A percentile compares a stretch with the other conserved stretches of the same genome.
Conservation (phyloP, 2,329 filamentous ascomycete genomes). For the Ophiocordyceps camponoti-rufipedis region DNA sequence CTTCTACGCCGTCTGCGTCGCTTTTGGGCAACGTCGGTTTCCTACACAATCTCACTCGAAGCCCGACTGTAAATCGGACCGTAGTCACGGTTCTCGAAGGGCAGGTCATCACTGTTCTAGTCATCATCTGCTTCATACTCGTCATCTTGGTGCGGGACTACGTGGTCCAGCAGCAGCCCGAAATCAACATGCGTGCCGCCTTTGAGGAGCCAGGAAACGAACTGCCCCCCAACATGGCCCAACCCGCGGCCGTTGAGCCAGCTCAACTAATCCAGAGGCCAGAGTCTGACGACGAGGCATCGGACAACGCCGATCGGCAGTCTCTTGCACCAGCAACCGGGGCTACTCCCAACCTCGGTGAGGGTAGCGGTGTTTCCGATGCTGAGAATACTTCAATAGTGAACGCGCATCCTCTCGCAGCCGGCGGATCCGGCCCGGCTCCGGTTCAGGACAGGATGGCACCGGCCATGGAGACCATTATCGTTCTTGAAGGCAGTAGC, state of each 20-base stretch:
- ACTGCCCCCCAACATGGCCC: slow-evolving; percentile 6
- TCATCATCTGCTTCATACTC: slow-evolving; percentile 90
- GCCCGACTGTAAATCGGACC: slow-evolving; percentile 54
- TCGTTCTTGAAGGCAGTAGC: too few species aligned
- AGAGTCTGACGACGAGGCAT: slow-evolving; percentile 15
- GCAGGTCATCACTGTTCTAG: slow-evolving; percentile 78
- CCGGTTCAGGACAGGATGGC: background rate
- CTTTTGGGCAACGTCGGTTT: slow-evolving; percentile 39
- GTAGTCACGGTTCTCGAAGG: slow-evolving; percentile 78
- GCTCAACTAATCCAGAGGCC: slow-evolving; percentile 9
- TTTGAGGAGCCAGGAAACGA: slow-evolving; percentile 28
- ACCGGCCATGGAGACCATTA: background rate
- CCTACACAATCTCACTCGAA: slow-evolving; percentile 46
- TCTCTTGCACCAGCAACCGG: slow-evolving; percentile 1
- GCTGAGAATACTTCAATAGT: background rate
- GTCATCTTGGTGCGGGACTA: slow-evolving; percentile 94
- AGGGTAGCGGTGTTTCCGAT: background rate
- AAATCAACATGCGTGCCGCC: slow-evolving; percentile 62
- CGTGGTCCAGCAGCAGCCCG: slow-evolving; percentile 93
- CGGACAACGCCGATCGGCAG: slow-evolving; percentile 5
- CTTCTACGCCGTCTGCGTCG: slow-evolving; percentile 11
- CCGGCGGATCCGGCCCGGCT: background rate
- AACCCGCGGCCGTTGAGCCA: slow-evolving; percentile 3
- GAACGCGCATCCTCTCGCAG: background rate
- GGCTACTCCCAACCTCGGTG: background rate